Conservation (phyloP, 139 green algal species). For the Dunaliella primolecta region DNA sequence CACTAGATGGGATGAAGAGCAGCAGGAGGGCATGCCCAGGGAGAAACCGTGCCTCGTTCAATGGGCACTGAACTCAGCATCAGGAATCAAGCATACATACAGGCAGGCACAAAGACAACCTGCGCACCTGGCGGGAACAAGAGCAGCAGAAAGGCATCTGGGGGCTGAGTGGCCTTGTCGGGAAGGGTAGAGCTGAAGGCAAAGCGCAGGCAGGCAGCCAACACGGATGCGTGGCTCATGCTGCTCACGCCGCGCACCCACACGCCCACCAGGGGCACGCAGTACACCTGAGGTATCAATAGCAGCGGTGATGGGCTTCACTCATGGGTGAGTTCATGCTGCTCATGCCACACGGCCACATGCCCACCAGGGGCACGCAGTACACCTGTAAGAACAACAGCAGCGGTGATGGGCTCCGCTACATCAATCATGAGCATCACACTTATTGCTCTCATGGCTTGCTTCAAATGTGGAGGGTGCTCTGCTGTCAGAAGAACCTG, state of each 20-base stretch:
- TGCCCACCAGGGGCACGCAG: slow-evolving; percentile 48
- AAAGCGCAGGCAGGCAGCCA: slow-evolving; percentile 37
- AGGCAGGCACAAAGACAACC: too few relatives aligned
- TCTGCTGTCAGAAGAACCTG: too few relatives aligned
- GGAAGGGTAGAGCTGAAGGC: slow-evolving; percentile 27
- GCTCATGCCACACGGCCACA: slow-evolving; percentile 41
- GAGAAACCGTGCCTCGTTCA: too few relatives aligned
- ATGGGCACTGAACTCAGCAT: too few relatives aligned
- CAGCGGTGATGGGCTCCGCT: too few relatives aligned
- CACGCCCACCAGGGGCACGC: slow-evolving; percentile 48
- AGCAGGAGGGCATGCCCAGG: neutral
- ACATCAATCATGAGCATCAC: too few relatives aligned
- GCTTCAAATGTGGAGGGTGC: too few relatives aligned
- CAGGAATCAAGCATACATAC: too few relatives aligned
- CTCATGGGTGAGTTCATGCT: too few relatives aligned
- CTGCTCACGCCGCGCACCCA: slow-evolving; percentile 41
- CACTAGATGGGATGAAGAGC: neutral
- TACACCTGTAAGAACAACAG: slow-evolving; percentile 50
- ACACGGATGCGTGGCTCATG: slow-evolving; percentile 31
- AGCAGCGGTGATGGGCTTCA: too few relatives aligned
- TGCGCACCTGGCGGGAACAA: slow-evolving; percentile 39
- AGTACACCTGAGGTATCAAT: slow-evolving; percentile 53
- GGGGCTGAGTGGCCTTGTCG: slow-evolving; percentile 28
- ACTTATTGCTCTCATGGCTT: too few relatives aligned
- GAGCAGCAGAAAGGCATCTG: slow-evolving; percentile 41